Evolutionary conservation across 2,329 filamentous ascomycete genomes (phyloP).

Genomic region (Sporothrix humicola): DNA sequence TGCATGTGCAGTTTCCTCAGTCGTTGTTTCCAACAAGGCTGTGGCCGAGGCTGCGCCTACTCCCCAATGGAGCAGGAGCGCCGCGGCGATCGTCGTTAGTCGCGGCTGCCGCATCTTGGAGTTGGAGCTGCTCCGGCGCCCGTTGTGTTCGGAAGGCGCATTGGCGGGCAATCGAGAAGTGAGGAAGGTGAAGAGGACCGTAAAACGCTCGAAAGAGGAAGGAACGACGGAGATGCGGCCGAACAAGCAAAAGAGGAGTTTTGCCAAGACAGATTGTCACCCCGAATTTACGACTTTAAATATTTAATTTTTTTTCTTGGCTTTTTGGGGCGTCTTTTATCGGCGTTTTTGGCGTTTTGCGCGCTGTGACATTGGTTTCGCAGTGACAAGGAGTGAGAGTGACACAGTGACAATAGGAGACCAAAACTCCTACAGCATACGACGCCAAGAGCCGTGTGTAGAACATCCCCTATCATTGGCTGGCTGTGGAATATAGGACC

Average conservation of each 20-base stretch:
- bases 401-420: too few relatives aligned
- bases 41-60: constrained; percentile 10
- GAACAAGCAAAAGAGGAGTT: background rate
- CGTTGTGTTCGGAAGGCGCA: constrained; percentile 15
- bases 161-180: background rate
- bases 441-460: constrained; percentile 28
- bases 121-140: constrained; percentile 7
- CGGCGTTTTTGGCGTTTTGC: background rate
- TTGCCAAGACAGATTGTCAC: constrained; percentile 29
- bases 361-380: background rate
- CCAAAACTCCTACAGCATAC: background rate
- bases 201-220: background rate
- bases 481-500: constrained; percentile 18
- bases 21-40: constrained; percentile 14
- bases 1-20: background rate
- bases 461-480: background rate
- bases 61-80: constrained; percentile 4
- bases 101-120: constrained; percentile 29
- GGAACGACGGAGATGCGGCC: constrained; percentile 6
- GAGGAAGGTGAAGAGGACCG: background rate
- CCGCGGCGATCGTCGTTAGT: constrained; percentile 21
- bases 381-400: too few relatives aligned
- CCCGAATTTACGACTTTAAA: constrained; percentile 4
- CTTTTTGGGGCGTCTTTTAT: background rate
- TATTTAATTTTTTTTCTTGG: constrained; percentile 5